Conservation (phyloP, 1,139 yeast species). For the Pneumocystis canis region DNA sequence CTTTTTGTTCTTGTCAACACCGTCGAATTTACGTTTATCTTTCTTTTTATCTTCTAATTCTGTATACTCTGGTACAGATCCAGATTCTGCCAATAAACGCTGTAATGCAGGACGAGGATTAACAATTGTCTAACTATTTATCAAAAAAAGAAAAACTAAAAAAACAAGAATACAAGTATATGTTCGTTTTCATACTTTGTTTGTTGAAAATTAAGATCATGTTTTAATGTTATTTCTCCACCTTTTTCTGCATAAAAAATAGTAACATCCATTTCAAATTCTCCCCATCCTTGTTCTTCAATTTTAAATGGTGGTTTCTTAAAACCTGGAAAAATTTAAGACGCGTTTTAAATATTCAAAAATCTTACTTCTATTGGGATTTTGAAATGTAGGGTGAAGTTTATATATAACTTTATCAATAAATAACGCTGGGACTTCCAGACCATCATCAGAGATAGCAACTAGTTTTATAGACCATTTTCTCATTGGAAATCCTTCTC, state of each 20-base stretch:
- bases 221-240: constrained; percentile 74
- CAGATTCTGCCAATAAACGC: constrained; percentile 62
- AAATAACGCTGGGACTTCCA: constrained; percentile 71
- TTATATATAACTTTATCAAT: constrained; percentile 88
- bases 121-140: constrained; percentile 5
- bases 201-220: constrained; percentile 74
- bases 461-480: constrained; percentile 74
- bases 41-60: constrained; percentile 17
- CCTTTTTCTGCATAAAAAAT: constrained; percentile 68
- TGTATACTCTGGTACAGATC: constrained; percentile 47
- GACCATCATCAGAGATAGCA: constrained; percentile 64
- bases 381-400: constrained; percentile 85
- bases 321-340: constrained; percentile 27
- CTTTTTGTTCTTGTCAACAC: constrained; percentile 25
- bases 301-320: constrained; percentile 80
- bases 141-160: background rate
- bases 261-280: constrained; percentile 74
- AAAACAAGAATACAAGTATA: constrained; percentile 7
- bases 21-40: constrained; percentile 30
- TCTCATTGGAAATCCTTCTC: constrained; percentile 89
- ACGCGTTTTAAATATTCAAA: background rate
- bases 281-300: constrained; percentile 98
- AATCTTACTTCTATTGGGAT: constrained; percentile 48
- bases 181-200: constrained; percentile 70
- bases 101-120: constrained; percentile 41